Conservation (phyloP, 768 basidiomycete species). For the Hysterangium stoloniferum region DNA sequence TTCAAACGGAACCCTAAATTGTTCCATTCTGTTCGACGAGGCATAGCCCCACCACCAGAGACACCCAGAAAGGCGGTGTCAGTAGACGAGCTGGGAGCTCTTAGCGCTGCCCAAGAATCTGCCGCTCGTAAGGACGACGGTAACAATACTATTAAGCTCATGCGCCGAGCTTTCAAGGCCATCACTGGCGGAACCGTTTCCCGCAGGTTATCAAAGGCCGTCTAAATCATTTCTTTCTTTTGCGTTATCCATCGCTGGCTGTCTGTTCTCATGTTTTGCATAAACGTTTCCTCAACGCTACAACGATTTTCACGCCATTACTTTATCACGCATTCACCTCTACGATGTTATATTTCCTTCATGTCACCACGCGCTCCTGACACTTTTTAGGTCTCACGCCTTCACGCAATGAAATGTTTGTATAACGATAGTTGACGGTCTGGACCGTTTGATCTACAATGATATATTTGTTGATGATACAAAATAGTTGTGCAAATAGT, state of each 20-base stretch:
- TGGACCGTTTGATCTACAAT: slow-evolving; percentile 10
- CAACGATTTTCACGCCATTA: slow-evolving; percentile 4
- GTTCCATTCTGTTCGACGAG: slow-evolving; percentile 10
- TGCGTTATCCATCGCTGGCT: slow-evolving; percentile 9
- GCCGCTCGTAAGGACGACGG: slow-evolving; percentile 39
- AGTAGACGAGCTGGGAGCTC: slow-evolving; percentile 17
- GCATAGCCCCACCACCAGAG: not conserved
- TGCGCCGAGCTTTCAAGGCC: slow-evolving; percentile 69
- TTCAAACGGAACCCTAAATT: slow-evolving; percentile 6
- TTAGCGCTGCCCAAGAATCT: slow-evolving; percentile 34
- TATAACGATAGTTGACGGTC: slow-evolving; percentile 6
- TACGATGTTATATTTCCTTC: slow-evolving; percentile 7
- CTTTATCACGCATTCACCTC: slow-evolving; percentile 6
- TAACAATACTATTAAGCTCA: slow-evolving; percentile 44
- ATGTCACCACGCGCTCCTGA: slow-evolving; percentile 1
- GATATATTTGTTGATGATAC: slow-evolving; percentile 10
- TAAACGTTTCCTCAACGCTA: slow-evolving; percentile 11
- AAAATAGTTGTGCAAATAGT: slow-evolving; percentile 1
- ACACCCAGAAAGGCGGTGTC: slow-evolving; percentile 9
- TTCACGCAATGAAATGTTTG: slow-evolving; percentile 7
- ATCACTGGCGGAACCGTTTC: slow-evolving; percentile 59
- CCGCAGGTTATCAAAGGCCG: slow-evolving; percentile 40
- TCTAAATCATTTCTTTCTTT: slow-evolving; percentile 12
- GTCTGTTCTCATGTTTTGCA: slow-evolving; percentile 12
- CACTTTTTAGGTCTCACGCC: slow-evolving; percentile 8